Evolutionary conservation across 768 basidiomycete genomes (phyloP), one percentile per base, ranked within the genome.

Genomic region (Macrocybe gigantea): DNA sequence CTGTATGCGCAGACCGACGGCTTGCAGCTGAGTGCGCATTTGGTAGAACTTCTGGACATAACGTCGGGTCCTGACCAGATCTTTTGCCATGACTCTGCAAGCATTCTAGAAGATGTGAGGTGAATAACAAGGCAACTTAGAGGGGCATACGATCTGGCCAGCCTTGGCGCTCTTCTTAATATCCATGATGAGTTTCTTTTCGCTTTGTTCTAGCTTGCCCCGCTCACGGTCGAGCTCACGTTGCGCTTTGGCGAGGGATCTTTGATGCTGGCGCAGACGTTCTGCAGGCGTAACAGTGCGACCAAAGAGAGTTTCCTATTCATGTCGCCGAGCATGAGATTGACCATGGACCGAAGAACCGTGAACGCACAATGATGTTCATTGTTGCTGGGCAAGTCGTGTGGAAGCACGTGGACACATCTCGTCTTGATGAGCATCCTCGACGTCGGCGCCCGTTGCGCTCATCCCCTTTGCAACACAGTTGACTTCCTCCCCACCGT

Each of bases 11-110:
- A 99, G 73, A 8, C 88, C 83, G 37, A 99, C 91, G 5, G 95
- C 96, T 66, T 99, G 96, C 1, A 99, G 78, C 62, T 98, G 96
- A 2, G 96, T 98, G 49, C 91, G 82, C 95, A 99, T 98, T 63
- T 94, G 92, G 63, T 96, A 90, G 74, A 99, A 99, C 65, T 97
- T 98, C 69, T 97, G 93, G 22, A 93, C 76, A 63, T 99, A 98
- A 60, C 89, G 81, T 42, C 96, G 78, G 8, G 95, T 98, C 54
- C 96, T 82, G 53, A 98, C 93, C 48, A 99, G 85, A 63, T 99
- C 96, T 66, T 96, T 98, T 22, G 96, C 96, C 88, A 97, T 96
- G 54, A 98, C 88, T 77, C 98, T 98, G 74, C 94, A 97, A 14
- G 95, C 93, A 63, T 92, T 93, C 95, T 98, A 66, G 48, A 50